These are phyloP conservation scores for Hydrangea macrophylla DNA, from an alignment of 148 eudicot genomes.

Conservation along the genomic window DNA sequence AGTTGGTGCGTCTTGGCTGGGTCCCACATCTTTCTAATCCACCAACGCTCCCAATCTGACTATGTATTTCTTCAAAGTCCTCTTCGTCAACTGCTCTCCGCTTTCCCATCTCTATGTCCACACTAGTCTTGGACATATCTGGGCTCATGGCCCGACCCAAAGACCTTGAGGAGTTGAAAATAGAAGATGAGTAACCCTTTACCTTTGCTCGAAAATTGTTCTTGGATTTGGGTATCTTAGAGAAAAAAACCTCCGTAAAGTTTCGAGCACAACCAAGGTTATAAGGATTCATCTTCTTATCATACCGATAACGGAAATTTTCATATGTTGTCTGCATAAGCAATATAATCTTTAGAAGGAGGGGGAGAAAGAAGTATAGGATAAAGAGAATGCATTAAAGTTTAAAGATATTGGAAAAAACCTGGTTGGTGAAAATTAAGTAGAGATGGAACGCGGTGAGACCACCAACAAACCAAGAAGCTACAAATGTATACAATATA, in stretches of 20 bases:
- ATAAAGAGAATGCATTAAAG: neutral
- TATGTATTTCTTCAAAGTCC: slow-evolving; percentile 20
- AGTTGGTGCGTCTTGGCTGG: neutral
- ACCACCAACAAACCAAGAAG: slow-evolving; percentile 46
- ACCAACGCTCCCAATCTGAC: slow-evolving; percentile 11
- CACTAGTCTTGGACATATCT: slow-evolving; percentile 7
- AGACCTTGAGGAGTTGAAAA: slow-evolving; percentile 9
- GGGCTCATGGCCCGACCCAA: neutral
- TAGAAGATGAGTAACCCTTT: slow-evolving; percentile 10
- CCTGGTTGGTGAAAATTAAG: slow-evolving; percentile 43
- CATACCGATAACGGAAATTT: slow-evolving; percentile 31
- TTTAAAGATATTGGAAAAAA: slow-evolving; percentile 7
- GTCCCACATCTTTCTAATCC: slow-evolving; percentile 12
- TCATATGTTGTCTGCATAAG: slow-evolving; percentile 36
- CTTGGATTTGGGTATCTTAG: slow-evolving; percentile 23
- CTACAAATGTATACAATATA: slow-evolving; percentile 32
- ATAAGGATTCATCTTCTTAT: slow-evolving; percentile 29
- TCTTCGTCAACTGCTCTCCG: slow-evolving; percentile 15
- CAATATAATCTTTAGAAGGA: neutral
- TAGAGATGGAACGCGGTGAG: slow-evolving; percentile 45
- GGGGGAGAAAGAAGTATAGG: neutral
- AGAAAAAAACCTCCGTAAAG: slow-evolving; percentile 26
- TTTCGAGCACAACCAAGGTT: slow-evolving; percentile 24
- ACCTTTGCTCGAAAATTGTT: slow-evolving; percentile 19
- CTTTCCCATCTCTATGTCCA: slow-evolving; percentile 14